Conservation (phyloP, 768 basidiomycete species). For the Lentinula lateritia region DNA sequence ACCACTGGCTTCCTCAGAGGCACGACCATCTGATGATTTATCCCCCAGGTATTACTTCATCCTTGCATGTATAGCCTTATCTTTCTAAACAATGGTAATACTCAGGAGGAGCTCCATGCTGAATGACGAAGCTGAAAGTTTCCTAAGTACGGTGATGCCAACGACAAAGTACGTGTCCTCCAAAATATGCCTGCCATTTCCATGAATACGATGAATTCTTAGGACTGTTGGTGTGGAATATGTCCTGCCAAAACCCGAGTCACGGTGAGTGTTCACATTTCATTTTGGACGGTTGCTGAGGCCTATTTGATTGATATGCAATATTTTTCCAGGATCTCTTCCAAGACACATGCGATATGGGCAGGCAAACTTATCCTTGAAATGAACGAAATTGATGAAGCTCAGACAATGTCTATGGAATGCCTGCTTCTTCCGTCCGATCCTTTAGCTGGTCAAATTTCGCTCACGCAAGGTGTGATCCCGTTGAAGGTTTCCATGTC, state of each 20-base stretch:
- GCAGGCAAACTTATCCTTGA: not conserved
- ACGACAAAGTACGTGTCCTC: not conserved
- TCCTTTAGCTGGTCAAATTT: not conserved
- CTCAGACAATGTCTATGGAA: not conserved
- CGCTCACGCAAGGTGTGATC: not conserved
- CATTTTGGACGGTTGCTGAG: not conserved
- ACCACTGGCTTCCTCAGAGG: too few relatives aligned
- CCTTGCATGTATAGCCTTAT: too few relatives aligned
- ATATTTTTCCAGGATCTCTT: not conserved
- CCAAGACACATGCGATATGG: not conserved
- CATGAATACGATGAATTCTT: not conserved
- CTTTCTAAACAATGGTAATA: not conserved
- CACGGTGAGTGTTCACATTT: too few relatives aligned
- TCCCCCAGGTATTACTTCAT: too few relatives aligned
- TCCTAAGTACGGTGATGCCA: not conserved
- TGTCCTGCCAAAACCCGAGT: not conserved
- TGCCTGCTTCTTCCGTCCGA: not conserved
- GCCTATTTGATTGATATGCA: not conserved
- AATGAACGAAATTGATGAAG: too few relatives aligned
- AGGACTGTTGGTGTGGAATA: not conserved
- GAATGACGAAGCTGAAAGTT: not conserved
- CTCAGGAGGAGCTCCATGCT: not conserved
- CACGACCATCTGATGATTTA: too few relatives aligned
- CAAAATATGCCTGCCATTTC: not conserved
- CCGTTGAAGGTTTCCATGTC: slow-evolving; percentile 4